Conservation (phyloP, 495 filamentous ascomycete species). For the Trichoderma asperelloides region DNA sequence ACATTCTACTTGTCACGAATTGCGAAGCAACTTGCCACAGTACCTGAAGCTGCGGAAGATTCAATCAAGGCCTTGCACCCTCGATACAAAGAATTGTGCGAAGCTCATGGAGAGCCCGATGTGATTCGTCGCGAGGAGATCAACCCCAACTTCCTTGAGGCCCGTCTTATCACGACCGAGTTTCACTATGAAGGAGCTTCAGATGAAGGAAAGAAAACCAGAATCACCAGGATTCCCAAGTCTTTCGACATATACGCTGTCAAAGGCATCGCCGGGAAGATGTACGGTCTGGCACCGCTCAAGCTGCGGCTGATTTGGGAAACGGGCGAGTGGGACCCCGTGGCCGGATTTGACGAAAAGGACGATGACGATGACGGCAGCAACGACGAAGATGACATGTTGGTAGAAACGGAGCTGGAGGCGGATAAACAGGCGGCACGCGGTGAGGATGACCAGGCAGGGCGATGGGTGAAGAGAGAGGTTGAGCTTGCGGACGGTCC, state of each 20-base stretch:
- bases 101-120: conserved; percentile 56
- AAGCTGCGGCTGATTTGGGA: conserved; percentile 63
- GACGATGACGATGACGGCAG: conserved; percentile 49
- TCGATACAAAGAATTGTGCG: conserved; percentile 65
- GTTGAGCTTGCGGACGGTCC: conserved; percentile 76
- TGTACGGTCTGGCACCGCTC: conserved; percentile 58
- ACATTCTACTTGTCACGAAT: conserved; percentile 85
- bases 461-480: conserved; percentile 61
- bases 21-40: conserved; percentile 58
- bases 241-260: conserved; percentile 71
- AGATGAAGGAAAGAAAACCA: conserved; percentile 16
- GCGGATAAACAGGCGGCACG: conserved; percentile 9
- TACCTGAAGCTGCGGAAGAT: conserved; percentile 43
- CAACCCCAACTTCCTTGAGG: conserved; percentile 63
- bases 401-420: conserved; percentile 14
- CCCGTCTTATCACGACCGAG: conserved; percentile 55
- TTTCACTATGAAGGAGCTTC: conserved; percentile 33
- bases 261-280: conserved; percentile 63
- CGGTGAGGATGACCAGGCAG: conserved; percentile 20
- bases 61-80: conserved; percentile 51
- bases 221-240: conserved; percentile 55
- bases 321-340: conserved; percentile 77
- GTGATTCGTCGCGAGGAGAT: conserved; percentile 43
- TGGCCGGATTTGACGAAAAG: conserved; percentile 52
- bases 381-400: conserved; percentile 35